phyloP scores from a whole-genome alignment of 495 filamentous ascomycete species.

The Glonium stellatum region DNA sequence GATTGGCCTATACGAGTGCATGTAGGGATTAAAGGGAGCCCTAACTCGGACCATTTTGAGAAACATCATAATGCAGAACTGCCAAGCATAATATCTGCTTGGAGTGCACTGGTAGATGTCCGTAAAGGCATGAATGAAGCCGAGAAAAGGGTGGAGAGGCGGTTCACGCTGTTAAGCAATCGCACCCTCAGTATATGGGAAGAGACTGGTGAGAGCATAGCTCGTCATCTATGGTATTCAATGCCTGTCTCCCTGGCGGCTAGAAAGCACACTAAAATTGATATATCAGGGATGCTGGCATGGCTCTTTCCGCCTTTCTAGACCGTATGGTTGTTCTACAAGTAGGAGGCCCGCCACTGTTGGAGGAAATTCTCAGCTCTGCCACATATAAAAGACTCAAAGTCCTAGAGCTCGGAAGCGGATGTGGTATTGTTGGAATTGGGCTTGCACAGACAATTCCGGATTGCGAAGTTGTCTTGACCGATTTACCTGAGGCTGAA shows the following conservation, averaged over 20 bases:
- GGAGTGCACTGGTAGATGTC: slow-evolving; percentile 46
- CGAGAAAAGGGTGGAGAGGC: slow-evolving; percentile 48
- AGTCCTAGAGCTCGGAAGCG: slow-evolving; percentile 27
- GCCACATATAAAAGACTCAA: slow-evolving; percentile 25
- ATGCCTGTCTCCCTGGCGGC: no score
- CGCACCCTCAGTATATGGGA: slow-evolving; percentile 57
- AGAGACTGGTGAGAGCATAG: slow-evolving; percentile 92
- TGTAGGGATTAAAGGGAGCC: slow-evolving; percentile 24
- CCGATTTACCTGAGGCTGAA: slow-evolving; percentile 73
- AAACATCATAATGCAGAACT: slow-evolving; percentile 21
- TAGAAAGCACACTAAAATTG: no score
- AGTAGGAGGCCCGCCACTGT: slow-evolving; percentile 2
- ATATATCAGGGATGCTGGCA: slow-evolving; percentile 57
- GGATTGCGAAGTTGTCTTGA: slow-evolving; percentile 57
- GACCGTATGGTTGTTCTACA: slow-evolving; percentile 26
- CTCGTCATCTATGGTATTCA: slow-evolving; percentile 83
- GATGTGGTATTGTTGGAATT: slow-evolving; percentile 52
- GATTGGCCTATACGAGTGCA: slow-evolving; percentile 31
- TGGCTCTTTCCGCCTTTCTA: slow-evolving; percentile 48
- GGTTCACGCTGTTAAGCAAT: slow-evolving; percentile 35
- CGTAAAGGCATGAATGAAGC: slow-evolving; percentile 33
- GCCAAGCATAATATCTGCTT: slow-evolving; percentile 49
- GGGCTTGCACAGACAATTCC: slow-evolving; percentile 56
- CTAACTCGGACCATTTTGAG: slow-evolving; percentile 23
- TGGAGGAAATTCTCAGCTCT: slow-evolving; percentile 23